phyloP scores from a whole-genome alignment of 305 asterid genomes.

The Solanum hybrid region DNA sequence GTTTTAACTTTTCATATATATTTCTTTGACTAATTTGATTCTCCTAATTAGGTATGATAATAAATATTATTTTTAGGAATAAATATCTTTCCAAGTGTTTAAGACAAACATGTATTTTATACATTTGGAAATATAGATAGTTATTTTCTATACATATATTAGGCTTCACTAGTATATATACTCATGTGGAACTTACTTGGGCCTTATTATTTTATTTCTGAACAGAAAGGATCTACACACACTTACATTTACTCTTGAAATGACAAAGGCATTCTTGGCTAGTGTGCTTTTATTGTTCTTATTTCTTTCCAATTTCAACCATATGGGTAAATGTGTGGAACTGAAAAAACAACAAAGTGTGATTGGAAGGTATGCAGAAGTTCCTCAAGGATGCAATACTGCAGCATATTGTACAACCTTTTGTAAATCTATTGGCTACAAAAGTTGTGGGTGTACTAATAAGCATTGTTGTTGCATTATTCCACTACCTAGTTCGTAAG shows the following conservation, averaged over 20 bases:
- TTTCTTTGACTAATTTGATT: neutral
- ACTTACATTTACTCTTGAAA: neutral
- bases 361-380: neutral
- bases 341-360: neutral
- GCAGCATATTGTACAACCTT: neutral
- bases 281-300: neutral
- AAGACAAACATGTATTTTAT: neutral
- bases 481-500: neutral
- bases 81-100: neutral
- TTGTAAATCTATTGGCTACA: neutral
- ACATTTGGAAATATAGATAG: neutral
- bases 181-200: neutral
- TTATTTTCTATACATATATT: neutral
- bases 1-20: neutral
- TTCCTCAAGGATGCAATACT: neutral
- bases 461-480: neutral
- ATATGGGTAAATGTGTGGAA: neutral
- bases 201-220: neutral
- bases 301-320: neutral
- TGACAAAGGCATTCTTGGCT: neutral
- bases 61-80: neutral
- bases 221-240: neutral
- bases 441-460: neutral
- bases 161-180: neutral
- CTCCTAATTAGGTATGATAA: neutral